Base-by-base conservation (phyloP, 805 yeast species). In the Candida tibetensis region DNA sequence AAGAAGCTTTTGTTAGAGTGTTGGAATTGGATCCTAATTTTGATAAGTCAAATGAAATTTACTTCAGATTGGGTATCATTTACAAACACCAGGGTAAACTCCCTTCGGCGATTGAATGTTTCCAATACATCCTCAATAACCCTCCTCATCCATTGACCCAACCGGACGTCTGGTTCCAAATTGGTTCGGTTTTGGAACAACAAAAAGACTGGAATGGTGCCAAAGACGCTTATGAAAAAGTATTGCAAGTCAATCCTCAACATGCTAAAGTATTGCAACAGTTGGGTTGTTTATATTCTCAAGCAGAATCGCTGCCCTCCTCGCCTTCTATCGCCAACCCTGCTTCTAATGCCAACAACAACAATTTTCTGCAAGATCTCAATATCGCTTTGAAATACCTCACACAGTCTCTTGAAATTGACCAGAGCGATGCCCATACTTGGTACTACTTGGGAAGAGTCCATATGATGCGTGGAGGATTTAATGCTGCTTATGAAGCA, bases 111-210 rank as follows among this genome's bases (percentile, higher is more conserved):
- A 71, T 93, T 42, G 97, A 93, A 60, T 93, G 98, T 60, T 93
- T 93, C 73, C 84, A 88, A 57, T 93, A 91, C 60, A 93, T 93
- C 46, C 66, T 93, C 48, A 73, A 81, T 41, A 84, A 82, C 62
- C 98, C 99, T 0, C 99, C 99, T 1, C 83, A 88, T 37, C 99
- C 99, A 1, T 71, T 93, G 47, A 90, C 97, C 32, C 96, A 88
- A 59, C 88, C 95, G 35, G 99, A 93, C 59, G 95, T 93, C 38
- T 93, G 98, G 98, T 93, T 93, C 69, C 99, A 93, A 66, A 85
- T 93, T 46, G 99, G 99, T 28, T 85, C 89, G 22, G 98, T 93
- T 2, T 74, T 93, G 52, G 99, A 93, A 61, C 95, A 85, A 57
- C 91, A 86, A 66, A 81, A 88, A 53, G 96, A 89, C 56, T 91